Percentiles rank a stretch among this genome's conserved stretches.
phyloP scores from a whole-genome alignment of 306 rosid species.

The Malus asiatica region DNA sequence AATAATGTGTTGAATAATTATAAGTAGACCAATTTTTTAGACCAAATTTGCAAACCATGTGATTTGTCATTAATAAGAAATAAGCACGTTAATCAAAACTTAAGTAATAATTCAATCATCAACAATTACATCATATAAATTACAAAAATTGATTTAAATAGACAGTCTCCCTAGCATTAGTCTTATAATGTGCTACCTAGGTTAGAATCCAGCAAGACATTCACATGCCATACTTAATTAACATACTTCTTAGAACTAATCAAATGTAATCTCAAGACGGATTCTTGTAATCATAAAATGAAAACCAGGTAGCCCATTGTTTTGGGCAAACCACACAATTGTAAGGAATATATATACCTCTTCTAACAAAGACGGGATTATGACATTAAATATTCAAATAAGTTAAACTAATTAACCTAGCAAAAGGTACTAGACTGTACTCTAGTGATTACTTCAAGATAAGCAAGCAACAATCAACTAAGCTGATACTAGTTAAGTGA shows the following conservation, averaged over 20 bases:
- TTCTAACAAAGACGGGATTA: constrained; percentile 20
- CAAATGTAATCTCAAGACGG: background rate
- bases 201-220: background rate
- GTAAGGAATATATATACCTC: background rate
- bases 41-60: too few relatives aligned
- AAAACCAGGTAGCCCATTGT: constrained; percentile 33
- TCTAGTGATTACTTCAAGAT: constrained; percentile 2
- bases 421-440: background rate
- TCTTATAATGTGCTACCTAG: background rate
- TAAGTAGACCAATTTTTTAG: too few relatives aligned
- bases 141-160: too few relatives aligned
- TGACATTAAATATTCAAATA: constrained; percentile 5
- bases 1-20: background rate
- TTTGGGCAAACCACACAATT: constrained; percentile 35
- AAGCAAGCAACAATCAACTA: background rate
- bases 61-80: too few relatives aligned
- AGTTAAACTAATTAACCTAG: background rate
- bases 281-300: background rate
- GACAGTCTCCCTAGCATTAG: too few relatives aligned
- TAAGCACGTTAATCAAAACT: too few relatives aligned
- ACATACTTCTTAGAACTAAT: background rate
- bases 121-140: too few relatives aligned
- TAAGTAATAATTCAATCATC: too few relatives aligned
- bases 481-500: background rate
- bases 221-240: background rate